phyloP scores from a whole-genome alignment of 2,329 filamentous ascomycete species.

The Fusarium metavorans region DNA sequence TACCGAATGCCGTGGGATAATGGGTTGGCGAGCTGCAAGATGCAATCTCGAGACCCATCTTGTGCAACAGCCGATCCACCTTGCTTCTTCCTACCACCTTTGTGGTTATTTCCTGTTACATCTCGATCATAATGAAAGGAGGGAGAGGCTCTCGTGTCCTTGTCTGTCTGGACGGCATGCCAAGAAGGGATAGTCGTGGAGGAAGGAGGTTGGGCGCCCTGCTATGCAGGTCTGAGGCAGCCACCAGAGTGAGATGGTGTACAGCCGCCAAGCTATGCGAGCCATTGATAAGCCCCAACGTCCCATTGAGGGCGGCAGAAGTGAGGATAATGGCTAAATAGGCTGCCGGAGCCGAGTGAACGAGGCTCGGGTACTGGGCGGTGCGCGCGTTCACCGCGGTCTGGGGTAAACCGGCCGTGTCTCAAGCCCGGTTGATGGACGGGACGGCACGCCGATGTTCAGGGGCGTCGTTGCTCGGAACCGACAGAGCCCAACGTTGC shows the following conservation, averaged over 20 bases:
- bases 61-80: slow-evolving; percentile 4
- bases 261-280: slow-evolving; percentile 27
- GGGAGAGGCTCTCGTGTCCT: background rate
- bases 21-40: slow-evolving; percentile 19
- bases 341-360: background rate
- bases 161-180: background rate
- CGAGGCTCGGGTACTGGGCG: slow-evolving; percentile 6
- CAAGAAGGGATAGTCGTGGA: slow-evolving; percentile 4
- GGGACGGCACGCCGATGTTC: slow-evolving; percentile 1
- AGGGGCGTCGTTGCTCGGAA: slow-evolving; percentile 9
- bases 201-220: slow-evolving; percentile 25
- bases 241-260: slow-evolving; percentile 20
- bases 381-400: background rate
- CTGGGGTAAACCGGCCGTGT: slow-evolving; percentile 17
- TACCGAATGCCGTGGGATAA: slow-evolving; percentile 11
- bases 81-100: slow-evolving; percentile 22
- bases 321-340: slow-evolving; percentile 1
- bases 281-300: slow-evolving; percentile 23
- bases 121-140: background rate
- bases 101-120: background rate
- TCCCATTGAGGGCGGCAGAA: background rate
- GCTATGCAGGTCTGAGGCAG: slow-evolving; percentile 35
- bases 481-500: slow-evolving; percentile 4
- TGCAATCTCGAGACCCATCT: slow-evolving; percentile 24
- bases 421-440: slow-evolving; percentile 20